Percentiles rank a stretch among this genome's conserved stretches.
phyloP scores from a whole-genome alignment of 163 green algal genomes.

The Chloroidium sp. region DNA sequence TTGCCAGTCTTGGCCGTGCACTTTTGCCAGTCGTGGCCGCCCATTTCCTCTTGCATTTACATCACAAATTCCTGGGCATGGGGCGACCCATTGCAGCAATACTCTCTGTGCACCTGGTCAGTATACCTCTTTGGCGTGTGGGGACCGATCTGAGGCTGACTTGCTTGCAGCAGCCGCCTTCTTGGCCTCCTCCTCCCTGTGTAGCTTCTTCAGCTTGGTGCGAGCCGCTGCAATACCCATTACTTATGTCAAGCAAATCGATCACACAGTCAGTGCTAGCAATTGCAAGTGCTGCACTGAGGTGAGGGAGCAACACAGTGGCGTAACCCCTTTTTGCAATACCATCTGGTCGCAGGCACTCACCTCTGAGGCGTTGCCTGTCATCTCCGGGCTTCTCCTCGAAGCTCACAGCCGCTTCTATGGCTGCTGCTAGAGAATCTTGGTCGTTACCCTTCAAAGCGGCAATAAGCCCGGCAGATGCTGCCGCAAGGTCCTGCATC shows the following conservation, averaged over 20 bases:
- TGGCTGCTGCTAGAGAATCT: constrained; percentile 43
- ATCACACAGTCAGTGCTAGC: background rate
- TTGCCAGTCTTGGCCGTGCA: too few relatives aligned
- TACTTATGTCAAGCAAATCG: background rate
- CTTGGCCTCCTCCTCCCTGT: constrained; percentile 34
- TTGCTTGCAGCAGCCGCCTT: constrained; percentile 20
- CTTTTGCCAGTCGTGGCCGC: too few relatives aligned
- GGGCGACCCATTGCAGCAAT: too few relatives aligned
- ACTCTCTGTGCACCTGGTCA: too few relatives aligned
- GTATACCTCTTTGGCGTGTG: constrained; percentile 37
- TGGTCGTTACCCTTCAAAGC: constrained; percentile 36
- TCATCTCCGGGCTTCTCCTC: constrained; percentile 61
- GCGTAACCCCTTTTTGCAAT: too few relatives aligned
- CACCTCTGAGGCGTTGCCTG: constrained; percentile 73
- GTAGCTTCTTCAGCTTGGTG: constrained; percentile 54
- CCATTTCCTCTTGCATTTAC: too few relatives aligned
- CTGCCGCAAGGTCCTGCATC: background rate
- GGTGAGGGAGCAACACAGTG: too few relatives aligned
- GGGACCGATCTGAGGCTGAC: constrained; percentile 22
- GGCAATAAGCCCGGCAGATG: background rate
- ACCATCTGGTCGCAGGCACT: background rate
- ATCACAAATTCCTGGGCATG: too few relatives aligned
- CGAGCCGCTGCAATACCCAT: constrained; percentile 37
- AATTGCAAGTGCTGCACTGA: too few relatives aligned
- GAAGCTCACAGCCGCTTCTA: constrained; percentile 55